Percentiles rank a stretch among this genome's conserved stretches.
Evolutionary conservation across 495 filamentous ascomycete genomes (phyloP).

Genomic region (Podospora didyma): DNA sequence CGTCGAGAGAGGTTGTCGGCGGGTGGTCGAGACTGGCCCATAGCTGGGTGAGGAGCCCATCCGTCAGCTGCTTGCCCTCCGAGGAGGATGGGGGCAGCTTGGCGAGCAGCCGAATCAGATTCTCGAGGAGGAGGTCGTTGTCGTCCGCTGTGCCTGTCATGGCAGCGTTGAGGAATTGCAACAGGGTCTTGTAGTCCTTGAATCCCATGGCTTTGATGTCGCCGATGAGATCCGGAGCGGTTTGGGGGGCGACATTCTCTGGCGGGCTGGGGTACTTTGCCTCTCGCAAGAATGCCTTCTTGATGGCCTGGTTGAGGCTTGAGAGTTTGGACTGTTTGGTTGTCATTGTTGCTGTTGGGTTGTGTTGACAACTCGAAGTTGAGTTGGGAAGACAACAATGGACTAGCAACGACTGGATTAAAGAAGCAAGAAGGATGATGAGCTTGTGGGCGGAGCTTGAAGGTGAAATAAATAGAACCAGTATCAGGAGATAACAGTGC

Average conservation of each 20-base stretch:
- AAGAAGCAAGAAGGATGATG: too few species aligned
- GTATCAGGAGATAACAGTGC: too few species aligned
- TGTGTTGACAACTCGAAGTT: too few species aligned
- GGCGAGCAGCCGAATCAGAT: constrained; percentile 35
- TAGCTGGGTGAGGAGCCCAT: constrained; percentile 46
- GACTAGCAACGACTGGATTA: too few species aligned
- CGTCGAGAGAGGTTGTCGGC: constrained; percentile 49
- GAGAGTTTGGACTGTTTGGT: neutral
- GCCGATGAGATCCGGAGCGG: constrained; percentile 20
- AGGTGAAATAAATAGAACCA: too few species aligned
- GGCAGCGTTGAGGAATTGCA: constrained; percentile 27
- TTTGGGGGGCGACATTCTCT: constrained; percentile 21
- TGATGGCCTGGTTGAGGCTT: constrained; percentile 18
- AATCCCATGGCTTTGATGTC: constrained; percentile 24
- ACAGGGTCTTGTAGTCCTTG: constrained; percentile 31
- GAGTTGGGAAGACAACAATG: too few species aligned
- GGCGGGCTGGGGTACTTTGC: constrained; percentile 20
- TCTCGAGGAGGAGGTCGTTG: constrained; percentile 34
- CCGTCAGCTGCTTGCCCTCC: constrained; percentile 27
- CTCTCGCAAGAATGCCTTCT: constrained; percentile 24
- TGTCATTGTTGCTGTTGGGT: neutral
- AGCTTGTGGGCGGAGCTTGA: too few species aligned
- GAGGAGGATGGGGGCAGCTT: constrained; percentile 30
- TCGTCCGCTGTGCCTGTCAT: constrained; percentile 32
- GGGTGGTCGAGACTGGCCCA: constrained; percentile 67